Evolutionary conservation across 129 eudicot species (phyloP).

Genomic region (Centella asiatica): DNA sequence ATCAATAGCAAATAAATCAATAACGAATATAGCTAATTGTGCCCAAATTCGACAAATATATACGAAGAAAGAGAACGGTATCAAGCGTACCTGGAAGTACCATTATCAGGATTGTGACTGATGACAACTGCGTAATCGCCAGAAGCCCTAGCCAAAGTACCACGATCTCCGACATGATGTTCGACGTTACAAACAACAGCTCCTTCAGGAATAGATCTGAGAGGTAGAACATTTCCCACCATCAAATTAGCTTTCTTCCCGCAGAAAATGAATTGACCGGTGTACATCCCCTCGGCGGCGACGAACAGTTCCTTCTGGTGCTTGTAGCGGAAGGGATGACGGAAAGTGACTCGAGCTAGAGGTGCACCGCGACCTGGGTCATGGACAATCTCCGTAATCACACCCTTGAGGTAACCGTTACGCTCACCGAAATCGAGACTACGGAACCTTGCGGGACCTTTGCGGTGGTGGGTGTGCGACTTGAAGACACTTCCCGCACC

Average conservation of each 20-base stretch:
- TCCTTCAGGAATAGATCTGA: constrained; percentile 72
- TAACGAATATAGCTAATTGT: too few relatives aligned
- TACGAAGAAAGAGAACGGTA: neutral
- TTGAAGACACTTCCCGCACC: constrained; percentile 64
- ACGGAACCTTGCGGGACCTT: constrained; percentile 73
- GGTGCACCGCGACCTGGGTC: constrained; percentile 90
- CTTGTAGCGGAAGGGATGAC: constrained; percentile 69
- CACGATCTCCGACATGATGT: constrained; percentile 80
- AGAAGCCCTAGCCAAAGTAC: constrained; percentile 68
- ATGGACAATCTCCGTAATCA: constrained; percentile 69
- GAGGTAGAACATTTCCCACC: constrained; percentile 67
- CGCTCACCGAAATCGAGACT: constrained; percentile 79
- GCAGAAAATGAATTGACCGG: constrained; percentile 71
- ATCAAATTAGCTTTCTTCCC: constrained; percentile 68
- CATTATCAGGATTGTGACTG: constrained; percentile 72
- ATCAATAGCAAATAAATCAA: too few relatives aligned
- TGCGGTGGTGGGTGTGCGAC: constrained; percentile 89
- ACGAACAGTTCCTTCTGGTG: constrained; percentile 78
- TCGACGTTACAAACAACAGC: constrained; percentile 81
- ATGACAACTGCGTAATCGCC: constrained; percentile 77
- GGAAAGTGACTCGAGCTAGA: constrained; percentile 60
- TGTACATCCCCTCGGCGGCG: constrained; percentile 74
- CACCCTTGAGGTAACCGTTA: constrained; percentile 70
- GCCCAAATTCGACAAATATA: neutral
- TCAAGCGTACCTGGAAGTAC: constrained; percentile 43